Conservation (phyloP, 1,284 basidiomycete species). For the Melampsora medusae region DNA sequence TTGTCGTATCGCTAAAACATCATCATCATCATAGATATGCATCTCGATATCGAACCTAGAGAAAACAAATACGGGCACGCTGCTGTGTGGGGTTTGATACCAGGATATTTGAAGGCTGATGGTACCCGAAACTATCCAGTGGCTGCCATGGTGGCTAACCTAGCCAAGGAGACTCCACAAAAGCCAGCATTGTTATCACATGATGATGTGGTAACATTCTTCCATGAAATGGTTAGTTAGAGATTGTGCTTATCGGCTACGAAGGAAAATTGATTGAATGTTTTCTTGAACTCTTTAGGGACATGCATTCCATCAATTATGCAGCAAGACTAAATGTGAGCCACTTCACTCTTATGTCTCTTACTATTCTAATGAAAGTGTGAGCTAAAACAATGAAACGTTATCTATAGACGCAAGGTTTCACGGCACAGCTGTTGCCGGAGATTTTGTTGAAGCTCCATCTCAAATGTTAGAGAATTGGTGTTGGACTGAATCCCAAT, state of each 20-base stretch:
- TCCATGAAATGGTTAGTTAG: slow-evolving; percentile 60
- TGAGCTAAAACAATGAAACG: slow-evolving; percentile 58
- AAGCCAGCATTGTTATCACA: slow-evolving; percentile 79
- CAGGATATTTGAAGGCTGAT: slow-evolving; percentile 51
- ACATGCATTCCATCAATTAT: slow-evolving; percentile 77
- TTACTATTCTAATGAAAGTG: slow-evolving; percentile 68
- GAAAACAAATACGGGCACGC: slow-evolving; percentile 76
- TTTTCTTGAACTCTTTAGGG: slow-evolving; percentile 65
- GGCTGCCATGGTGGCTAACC: slow-evolving; percentile 78
- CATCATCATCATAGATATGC: slow-evolving; percentile 59
- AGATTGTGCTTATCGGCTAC: slow-evolving; percentile 52
- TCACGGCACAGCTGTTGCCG: slow-evolving; percentile 61
- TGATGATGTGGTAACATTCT: slow-evolving; percentile 61
- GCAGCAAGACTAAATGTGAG: slow-evolving; percentile 69
- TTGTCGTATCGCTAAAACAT: background rate
- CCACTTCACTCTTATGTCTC: background rate
- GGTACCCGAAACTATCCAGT: slow-evolving; percentile 70
- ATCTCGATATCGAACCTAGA: slow-evolving; percentile 81
- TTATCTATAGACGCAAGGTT: slow-evolving; percentile 20
- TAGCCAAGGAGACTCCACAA: slow-evolving; percentile 74
- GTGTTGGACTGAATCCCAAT: slow-evolving; percentile 76
- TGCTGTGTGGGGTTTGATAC: slow-evolving; percentile 70
- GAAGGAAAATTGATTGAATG: background rate
- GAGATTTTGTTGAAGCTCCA: slow-evolving; percentile 82
- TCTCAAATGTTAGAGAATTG: slow-evolving; percentile 89